phyloP scores from a whole-genome alignment of 2,329 filamentous ascomycete genomes.

The Mycosphaerella sp. region DNA sequence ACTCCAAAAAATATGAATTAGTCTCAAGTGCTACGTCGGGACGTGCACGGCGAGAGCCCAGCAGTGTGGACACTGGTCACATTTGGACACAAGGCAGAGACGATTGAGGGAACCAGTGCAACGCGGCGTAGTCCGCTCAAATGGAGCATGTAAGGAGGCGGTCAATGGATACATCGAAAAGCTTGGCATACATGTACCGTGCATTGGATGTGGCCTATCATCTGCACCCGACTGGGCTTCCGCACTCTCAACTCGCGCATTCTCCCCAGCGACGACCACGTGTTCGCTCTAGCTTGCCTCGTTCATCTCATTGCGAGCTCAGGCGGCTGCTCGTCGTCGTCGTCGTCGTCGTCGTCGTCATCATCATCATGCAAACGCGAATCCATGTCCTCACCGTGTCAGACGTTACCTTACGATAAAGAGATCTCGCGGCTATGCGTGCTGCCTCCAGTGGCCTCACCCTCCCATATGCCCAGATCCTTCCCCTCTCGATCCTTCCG shows the following conservation, averaged over 20 bases:
- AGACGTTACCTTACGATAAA: background rate
- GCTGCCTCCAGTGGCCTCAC: constrained; percentile 19
- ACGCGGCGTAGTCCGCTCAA: background rate
- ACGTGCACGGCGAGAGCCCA: background rate
- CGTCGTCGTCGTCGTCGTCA: no score
- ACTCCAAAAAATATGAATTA: background rate
- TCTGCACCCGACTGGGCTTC: no score
- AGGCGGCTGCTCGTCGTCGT: no score
- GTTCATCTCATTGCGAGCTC: no score
- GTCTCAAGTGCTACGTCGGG: background rate
- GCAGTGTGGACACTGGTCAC: background rate
- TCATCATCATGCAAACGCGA: no score
- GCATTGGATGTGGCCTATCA: background rate
- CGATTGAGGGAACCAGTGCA: background rate
- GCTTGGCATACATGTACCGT: background rate
- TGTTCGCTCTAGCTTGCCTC: no score
- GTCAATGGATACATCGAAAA: background rate
- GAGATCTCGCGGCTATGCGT: background rate
- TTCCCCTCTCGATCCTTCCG: constrained; percentile 40
- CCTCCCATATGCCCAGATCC: constrained; percentile 42
- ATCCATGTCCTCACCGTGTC: no score
- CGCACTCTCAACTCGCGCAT: no score
- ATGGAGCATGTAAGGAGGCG: background rate
- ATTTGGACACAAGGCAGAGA: background rate
- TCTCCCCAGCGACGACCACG: no score